A percentile compares a stretch with the other conserved stretches of the same genome.
Evolutionary conservation across 371 early-diverging fungal genomes (phyloP).

Genomic region (Cokeromyces recurvatus): DNA sequence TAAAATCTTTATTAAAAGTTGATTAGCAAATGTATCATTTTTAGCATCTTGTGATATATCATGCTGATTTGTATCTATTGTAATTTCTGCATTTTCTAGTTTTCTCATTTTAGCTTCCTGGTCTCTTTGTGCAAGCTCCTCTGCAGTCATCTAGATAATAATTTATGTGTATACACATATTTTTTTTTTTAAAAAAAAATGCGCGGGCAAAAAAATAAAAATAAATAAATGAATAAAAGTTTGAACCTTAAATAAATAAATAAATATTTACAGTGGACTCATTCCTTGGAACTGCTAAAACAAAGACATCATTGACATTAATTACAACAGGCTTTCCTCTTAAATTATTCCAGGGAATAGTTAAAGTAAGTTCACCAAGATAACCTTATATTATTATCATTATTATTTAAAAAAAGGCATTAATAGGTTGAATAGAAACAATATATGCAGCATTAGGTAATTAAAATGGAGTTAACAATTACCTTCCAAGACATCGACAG

Average conservation of each 20-base stretch:
- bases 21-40: conserved; percentile 75
- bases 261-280: conserved; percentile 54
- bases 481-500: conserved; percentile 93
- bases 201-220: background rate
- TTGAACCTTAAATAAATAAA: too few relatives aligned
- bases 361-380: conserved; percentile 87
- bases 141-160: conserved; percentile 64
- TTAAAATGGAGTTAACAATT: background rate
- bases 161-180: too few relatives aligned
- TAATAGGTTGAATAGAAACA: background rate
- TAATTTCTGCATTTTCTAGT: conserved; percentile 76
- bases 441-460: background rate
- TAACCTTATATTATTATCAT: conserved; percentile 52
- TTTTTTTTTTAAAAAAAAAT: background rate
- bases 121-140: conserved; percentile 76
- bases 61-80: conserved; percentile 20
- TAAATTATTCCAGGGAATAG: conserved; percentile 96
- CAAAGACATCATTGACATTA: conserved; percentile 82
- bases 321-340: conserved; percentile 91
- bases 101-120: conserved; percentile 81
- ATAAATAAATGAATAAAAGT: too few relatives aligned
- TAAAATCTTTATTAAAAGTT: conserved; percentile 87
- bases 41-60: conserved; percentile 55
- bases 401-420: background rate
- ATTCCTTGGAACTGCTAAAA: conserved; percentile 82